A percentile compares a stretch with the other conserved stretches of the same genome.
These are phyloP conservation scores for Fomitopsis serialis DNA, from an alignment of 768 basidiomycete species.

Conservation along the genomic window DNA sequence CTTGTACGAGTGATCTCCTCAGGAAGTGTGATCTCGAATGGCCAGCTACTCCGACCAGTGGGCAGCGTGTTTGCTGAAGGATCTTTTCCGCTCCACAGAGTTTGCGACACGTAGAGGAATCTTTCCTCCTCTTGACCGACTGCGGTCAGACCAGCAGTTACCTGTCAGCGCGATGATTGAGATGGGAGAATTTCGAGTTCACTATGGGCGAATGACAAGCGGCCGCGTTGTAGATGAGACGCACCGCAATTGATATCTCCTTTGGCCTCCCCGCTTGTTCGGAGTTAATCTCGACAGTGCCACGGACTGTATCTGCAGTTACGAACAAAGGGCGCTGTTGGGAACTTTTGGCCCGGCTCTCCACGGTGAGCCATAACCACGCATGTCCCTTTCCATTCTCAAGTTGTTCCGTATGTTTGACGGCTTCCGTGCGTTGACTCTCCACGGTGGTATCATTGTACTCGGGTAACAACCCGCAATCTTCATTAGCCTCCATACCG, in stretches of 20 bases:
- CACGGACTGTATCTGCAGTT: conserved; percentile 44
- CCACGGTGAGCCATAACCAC: conserved; percentile 43
- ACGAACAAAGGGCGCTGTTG: conserved; percentile 40
- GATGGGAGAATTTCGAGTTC: too few relatives aligned
- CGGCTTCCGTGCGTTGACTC: conserved; percentile 1
- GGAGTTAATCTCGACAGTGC: conserved; percentile 46
- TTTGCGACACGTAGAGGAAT: conserved; percentile 39
- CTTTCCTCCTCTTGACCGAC: conserved; percentile 50
- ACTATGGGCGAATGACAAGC: background rate
- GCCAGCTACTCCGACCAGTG: conserved; percentile 41
- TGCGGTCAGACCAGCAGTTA: conserved; percentile 42
- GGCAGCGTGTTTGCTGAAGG: conserved; percentile 24
- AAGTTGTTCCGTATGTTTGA: conserved; percentile 36
- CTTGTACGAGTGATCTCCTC: conserved; percentile 31
- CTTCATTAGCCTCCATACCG: background rate
- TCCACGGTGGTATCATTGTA: background rate
- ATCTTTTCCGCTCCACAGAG: conserved; percentile 36
- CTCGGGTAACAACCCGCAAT: background rate
- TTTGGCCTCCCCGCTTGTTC: conserved; percentile 45
- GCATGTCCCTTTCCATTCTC: conserved; percentile 37
- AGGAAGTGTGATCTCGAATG: conserved; percentile 44
- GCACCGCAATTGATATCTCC: conserved; percentile 40
- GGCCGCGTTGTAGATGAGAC: conserved; percentile 13
- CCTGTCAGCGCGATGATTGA: conserved; percentile 21
- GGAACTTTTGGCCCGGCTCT: conserved; percentile 35